A percentile compares a stretch with the other conserved stretches of the same genome.
Conservation (phyloP, 768 basidiomycete genomes). For the Suillus brevipes region DNA sequence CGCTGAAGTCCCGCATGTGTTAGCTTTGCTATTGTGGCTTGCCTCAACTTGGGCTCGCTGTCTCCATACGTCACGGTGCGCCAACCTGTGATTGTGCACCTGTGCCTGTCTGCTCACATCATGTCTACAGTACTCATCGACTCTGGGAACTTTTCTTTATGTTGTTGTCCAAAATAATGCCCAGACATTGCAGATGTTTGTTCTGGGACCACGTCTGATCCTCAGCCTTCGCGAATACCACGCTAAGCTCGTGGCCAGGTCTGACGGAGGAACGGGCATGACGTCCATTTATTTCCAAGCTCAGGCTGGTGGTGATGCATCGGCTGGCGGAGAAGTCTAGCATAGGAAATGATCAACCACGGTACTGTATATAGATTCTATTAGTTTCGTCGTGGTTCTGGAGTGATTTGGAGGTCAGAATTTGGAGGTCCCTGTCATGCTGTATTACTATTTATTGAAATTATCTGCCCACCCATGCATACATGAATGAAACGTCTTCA, state of each 20-base stretch:
- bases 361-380: background rate
- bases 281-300: background rate
- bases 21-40: background rate
- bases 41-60: background rate
- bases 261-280: background rate
- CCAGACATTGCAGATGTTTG: background rate
- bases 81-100: background rate
- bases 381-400: background rate
- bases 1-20: background rate
- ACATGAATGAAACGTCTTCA: background rate
- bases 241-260: background rate
- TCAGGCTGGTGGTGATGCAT: background rate
- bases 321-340: background rate
- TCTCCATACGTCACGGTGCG: background rate
- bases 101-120: background rate
- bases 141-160: too few species aligned
- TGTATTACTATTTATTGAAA: background rate
- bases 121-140: background rate
- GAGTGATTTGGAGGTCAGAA: background rate
- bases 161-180: too few species aligned
- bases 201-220: background rate
- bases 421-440: background rate
- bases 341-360: background rate
- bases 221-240: background rate
- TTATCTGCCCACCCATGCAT: too few species aligned